A percentile compares a stretch with the other conserved stretches of the same genome.
Conservation (phyloP, 345 rosid species). For the Eucalyptus curtisii region DNA sequence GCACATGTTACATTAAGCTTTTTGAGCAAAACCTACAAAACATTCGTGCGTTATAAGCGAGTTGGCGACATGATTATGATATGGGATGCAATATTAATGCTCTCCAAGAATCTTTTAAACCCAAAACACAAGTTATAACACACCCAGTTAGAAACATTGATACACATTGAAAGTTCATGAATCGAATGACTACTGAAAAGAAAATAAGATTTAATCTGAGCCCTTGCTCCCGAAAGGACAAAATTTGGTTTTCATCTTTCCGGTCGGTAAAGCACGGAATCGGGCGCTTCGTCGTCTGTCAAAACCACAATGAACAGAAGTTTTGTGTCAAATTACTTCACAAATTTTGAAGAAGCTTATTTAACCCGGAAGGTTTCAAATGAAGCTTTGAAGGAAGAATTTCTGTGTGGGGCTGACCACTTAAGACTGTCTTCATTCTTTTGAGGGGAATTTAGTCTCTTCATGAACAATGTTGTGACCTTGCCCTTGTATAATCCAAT, state of each 20-base stretch:
- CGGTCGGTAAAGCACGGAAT: too few species aligned
- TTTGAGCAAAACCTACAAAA: not conserved
- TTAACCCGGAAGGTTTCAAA: too few species aligned
- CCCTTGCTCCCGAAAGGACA: accelerated
- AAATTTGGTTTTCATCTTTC: not conserved
- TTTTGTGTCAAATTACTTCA: not conserved
- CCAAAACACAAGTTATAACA: not conserved
- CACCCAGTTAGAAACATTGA: not conserved
- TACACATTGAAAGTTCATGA: too few species aligned
- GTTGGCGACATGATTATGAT: not conserved
- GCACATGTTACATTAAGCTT: not conserved
- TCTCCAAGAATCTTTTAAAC: not conserved
- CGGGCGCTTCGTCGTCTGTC: accelerated
- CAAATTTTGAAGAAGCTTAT: not conserved
- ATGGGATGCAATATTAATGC: not conserved
- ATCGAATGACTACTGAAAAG: not conserved
- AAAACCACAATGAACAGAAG: not conserved
- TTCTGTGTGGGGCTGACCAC: accelerated
- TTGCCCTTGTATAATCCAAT: not conserved
- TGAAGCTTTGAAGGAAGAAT: too few species aligned
- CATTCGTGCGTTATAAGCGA: not conserved
- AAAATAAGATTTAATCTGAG: too few species aligned
- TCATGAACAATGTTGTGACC: too few species aligned
- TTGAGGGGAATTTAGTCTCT: too few species aligned
- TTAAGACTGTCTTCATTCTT: too few species aligned